Percentiles rank a stretch among this genome's conserved stretches.
Evolutionary conservation across 768 basidiomycete genomes (phyloP).

Genomic region (Agaricus subrufescens): DNA sequence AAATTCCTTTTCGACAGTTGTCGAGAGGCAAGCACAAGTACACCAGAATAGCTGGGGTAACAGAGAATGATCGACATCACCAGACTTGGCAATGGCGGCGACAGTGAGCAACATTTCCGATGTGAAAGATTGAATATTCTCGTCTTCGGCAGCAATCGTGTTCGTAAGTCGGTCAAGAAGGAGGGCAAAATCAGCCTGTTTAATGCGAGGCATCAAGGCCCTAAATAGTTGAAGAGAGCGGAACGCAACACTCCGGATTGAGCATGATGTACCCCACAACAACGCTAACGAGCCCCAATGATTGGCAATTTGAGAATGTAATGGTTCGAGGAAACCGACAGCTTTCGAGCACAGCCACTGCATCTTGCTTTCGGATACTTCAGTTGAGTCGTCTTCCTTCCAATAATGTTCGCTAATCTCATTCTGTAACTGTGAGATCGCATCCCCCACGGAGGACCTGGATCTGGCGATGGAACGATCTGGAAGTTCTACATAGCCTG

Average conservation of each 20-base stretch:
- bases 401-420: conserved; percentile 58
- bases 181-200: conserved; percentile 67
- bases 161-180: conserved; percentile 81
- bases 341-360: conserved; percentile 60
- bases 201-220: conserved; percentile 67
- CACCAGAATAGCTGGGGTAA: conserved; percentile 89
- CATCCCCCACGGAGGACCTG: conserved; percentile 44
- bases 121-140: conserved; percentile 77
- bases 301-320: conserved; percentile 64
- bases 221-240: conserved; percentile 90
- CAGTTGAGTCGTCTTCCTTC: conserved; percentile 63
- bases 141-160: conserved; percentile 72
- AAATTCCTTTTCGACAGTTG: conserved; percentile 81
- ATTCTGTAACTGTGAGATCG: conserved; percentile 51
- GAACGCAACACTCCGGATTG: conserved; percentile 81
- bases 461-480: conserved; percentile 49
- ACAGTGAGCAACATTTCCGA: conserved; percentile 79
- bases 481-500: conserved; percentile 68
- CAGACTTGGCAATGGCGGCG: conserved; percentile 50
- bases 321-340: conserved; percentile 61
- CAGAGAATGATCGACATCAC: conserved; percentile 54
- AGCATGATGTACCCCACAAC: conserved; percentile 82
- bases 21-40: conserved; percentile 73
- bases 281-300: conserved; percentile 80
- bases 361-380: conserved; percentile 63